Evolutionary conservation across 2,329 filamentous ascomycete species (phyloP), one percentile per base, ranked within the genome.

Genomic region (Botrytis fragariae): DNA sequence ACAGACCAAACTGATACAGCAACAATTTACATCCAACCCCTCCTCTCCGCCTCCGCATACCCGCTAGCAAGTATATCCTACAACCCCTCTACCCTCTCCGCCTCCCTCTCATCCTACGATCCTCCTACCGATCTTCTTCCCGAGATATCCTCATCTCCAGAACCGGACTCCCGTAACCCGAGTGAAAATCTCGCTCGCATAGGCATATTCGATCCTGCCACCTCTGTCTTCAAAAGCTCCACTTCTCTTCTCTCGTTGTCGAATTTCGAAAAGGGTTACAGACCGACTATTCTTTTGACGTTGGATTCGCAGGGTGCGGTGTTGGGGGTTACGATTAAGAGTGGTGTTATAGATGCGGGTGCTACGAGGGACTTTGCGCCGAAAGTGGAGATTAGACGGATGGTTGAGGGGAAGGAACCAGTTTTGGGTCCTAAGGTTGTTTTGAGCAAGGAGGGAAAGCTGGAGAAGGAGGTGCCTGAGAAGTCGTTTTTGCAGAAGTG

Each of bases 401-500:
- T 85, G 60, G 81, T 78, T 63, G 82, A 81, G 72, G 90, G 89
- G 2, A 86, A 85, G 80, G 84, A 87, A 79, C 89, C 89, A 3
- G 85, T 86, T 76, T 82, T 92, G 78, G 91, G 91, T 78, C 88
- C 87, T 82, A 90, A 90, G 4, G 85, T 92, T 54, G 87, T 91
- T 65, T 81, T 92, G 75, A 86, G 83, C 63, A 84, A 88, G 0
- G 87, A 90, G 76, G 90, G 90, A 25, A 89, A 85, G 83, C 85
- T 88, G 81, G 86, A 86, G 60, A 86, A 83, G 72, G 84, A 84
- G 75, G 85, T 86, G 79, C 82, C 82, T 72, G 89, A 92, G 83
- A 92, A 91, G 86, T 85, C 87, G 2, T 85, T 92, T 75, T 80
- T 92, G 73, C 90, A 92, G 82, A 92, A 90, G 90, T 91, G 84